Evolutionary conservation across 2,329 filamentous ascomycete species (phyloP), one percentile per base, ranked within the genome.

Genomic region (Scytalidium sp.): DNA sequence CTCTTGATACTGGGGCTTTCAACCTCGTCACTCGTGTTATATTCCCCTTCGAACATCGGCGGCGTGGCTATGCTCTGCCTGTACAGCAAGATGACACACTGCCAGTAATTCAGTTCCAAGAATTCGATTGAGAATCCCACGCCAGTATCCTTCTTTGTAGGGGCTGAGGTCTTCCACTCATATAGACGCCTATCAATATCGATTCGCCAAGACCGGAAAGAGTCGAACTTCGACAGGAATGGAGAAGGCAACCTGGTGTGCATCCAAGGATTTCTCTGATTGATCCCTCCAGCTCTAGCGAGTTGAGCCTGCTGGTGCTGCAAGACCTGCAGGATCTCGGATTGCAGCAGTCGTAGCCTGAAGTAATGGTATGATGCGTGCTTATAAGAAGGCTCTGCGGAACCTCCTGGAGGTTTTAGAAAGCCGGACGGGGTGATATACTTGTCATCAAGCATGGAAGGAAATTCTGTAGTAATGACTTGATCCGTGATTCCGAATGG

Each of bases 401-500:
- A 67, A n/a, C 81, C 79, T 21, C 51, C 56, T 11, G 53, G 50
- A 2, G 84, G 79, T 10, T 81, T 76, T 25, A 83, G 61, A 59
- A 97, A 87, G 9, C 93, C 92, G 17, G 78, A 76, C 8, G 85
- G 83, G 1, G 90, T 96, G 61, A 97, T 96, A 64, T 87, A 92
- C 53, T 84, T 81, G 68, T 97, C 93, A 61, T 97, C 92, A 36
- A 96, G 75, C 47, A 92, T 70, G 3, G 90, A 96, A 1, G 93
- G 93, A 57, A 97, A 95, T 63, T 96, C 90, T 1, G 93, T 97
- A 13, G 93, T 97, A 61, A 97, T 90, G 55, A 96, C 90, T 65
- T 96, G 89, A 70, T 97, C 94, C n/a, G 88, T 92, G 55, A 97
- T 90, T 23, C 93, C 92, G 62, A 97, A 95, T 6, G 93, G 94